These are phyloP conservation scores for Withania somnifera DNA, from an alignment of 305 asterid species.

Conservation along the genomic window DNA sequence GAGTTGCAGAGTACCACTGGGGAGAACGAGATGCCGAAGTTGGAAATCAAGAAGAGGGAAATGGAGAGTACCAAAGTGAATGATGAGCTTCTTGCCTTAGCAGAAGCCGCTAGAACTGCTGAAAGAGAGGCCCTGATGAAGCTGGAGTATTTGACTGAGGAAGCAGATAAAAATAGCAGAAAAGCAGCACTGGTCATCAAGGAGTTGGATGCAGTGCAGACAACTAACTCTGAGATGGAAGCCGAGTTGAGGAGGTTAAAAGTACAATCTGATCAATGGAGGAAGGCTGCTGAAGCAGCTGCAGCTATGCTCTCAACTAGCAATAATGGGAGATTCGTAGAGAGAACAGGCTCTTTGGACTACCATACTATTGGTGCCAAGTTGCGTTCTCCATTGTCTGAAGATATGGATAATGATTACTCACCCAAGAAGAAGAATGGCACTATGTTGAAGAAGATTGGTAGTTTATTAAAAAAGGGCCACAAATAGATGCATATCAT, in stretches of 20 bases:
- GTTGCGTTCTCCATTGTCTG: conserved; percentile 41
- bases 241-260: conserved; percentile 29
- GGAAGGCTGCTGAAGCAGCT: conserved; percentile 44
- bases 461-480: conserved; percentile 67
- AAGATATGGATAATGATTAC: conserved; percentile 48
- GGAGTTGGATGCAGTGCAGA: conserved; percentile 26
- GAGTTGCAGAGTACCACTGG: conserved; percentile 12
- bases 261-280: conserved; percentile 39
- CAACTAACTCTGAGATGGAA: conserved; percentile 28
- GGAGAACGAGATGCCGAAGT: conserved; percentile 25
- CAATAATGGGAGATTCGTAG: conserved; percentile 26
- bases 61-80: conserved; percentile 4
- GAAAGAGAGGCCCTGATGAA: conserved; percentile 56
- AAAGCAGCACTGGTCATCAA: conserved; percentile 40
- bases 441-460: conserved; percentile 76
- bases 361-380: conserved; percentile 64
- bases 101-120: conserved; percentile 43
- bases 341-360: conserved; percentile 47
- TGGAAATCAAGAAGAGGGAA: conserved; percentile 14
- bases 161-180: conserved; percentile 55
- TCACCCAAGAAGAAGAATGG: conserved; percentile 63
- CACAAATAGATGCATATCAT: conserved; percentile 34
- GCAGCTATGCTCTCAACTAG: conserved; percentile 33
- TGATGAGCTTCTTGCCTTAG: conserved; percentile 28
- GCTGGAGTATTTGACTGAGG: conserved; percentile 53